Base-by-base conservation (phyloP, 192 early-diverging fungal species). In the Rhizoclosmatium sp. region DNA sequence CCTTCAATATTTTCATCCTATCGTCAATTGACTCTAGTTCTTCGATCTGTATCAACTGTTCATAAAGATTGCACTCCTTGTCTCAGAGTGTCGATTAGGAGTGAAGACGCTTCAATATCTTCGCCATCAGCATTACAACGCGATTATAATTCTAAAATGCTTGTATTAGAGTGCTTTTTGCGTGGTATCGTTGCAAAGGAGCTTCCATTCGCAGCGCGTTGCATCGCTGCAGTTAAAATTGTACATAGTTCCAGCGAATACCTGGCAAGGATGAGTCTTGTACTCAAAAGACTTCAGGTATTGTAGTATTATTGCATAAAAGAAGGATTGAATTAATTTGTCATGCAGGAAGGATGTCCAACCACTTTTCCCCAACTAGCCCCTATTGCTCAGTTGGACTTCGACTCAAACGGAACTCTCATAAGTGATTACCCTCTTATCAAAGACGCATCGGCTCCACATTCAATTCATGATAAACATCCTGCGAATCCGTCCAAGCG, bases 361-460 rank as follows among this genome's bases (percentile, higher is more conserved):
- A 75, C 72, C 4, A 64, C 45, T 14, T 75, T 75, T 39, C 72
- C 72, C 41, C 72, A 62, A n/a, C 61, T 75, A 2, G 19, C 19
- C 9, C 72, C 72, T n/a, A 14, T 40, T 39, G 39, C 72, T 1
- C 72, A 75, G 39, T 62, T 80, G 1, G 78, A 80, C 44, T 80
- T 80, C 44, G 70, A 80, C 48, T 51, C 70, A 39, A 80, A 62
- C 40, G 78, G 78, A 46, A 64, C 59, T 9, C 45, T 80, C n/a
- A 80, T 80, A 5, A 73, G 60, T 51, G 78, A 80, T 49, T 72
- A 69, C 74, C 77, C 69, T 19, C 78, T 80, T 12, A 54, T n/a
- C 9, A 70, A 66, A 48, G 56, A 66, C 44, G 58, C 51, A 3
- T 19, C 21, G 12, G 23, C 64, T 66, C 69, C 58, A 40, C 16